Evolutionary conservation across 2,329 filamentous ascomycete genomes (phyloP).

Genomic region (Fusarium subtropicale): DNA sequence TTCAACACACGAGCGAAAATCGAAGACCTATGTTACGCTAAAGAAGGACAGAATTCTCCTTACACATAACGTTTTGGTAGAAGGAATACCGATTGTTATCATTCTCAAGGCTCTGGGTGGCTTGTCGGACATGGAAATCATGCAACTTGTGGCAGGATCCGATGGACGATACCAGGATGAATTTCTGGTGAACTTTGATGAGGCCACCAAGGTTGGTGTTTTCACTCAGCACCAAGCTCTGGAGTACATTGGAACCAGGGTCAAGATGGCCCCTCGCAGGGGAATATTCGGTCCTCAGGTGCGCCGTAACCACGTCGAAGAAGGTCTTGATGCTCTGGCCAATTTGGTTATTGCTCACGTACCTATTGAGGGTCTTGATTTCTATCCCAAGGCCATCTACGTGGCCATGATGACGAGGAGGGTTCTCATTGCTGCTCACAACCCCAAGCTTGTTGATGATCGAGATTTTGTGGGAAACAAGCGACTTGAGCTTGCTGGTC

Average conservation of each 20-base stretch:
- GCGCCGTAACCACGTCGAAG: conserved; percentile 85
- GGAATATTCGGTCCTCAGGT: conserved; percentile 65
- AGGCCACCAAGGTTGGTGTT: conserved; percentile 84
- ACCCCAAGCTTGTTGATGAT: conserved; percentile 91
- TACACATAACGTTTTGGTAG: conserved; percentile 91
- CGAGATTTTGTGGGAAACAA: conserved; percentile 99
- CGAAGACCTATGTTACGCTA: conserved; percentile 93
- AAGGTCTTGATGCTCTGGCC: conserved; percentile 91
- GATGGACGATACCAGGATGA: conserved; percentile 93
- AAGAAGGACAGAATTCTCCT: conserved; percentile 94
- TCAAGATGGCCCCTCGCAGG: conserved; percentile 84
- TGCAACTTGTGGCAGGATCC: conserved; percentile 88
- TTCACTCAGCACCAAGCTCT: conserved; percentile 95
- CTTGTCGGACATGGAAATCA: conserved; percentile 93
- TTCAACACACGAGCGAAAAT: conserved; percentile 97
- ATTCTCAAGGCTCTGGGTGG: conserved; percentile 93
- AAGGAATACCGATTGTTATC: conserved; percentile 95
- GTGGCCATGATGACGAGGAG: conserved; percentile 97
- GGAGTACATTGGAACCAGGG: conserved; percentile 87
- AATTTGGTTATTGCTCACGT: conserved; percentile 96
- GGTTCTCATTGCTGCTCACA: conserved; percentile 92
- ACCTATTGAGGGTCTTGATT: conserved; percentile 89
- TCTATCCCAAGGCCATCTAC: conserved; percentile 96
- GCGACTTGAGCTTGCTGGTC: conserved; percentile 91
- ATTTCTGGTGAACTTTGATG: conserved; percentile 95